Conservation (phyloP, 1,284 basidiomycete genomes). For the Malassezia furfur region DNA sequence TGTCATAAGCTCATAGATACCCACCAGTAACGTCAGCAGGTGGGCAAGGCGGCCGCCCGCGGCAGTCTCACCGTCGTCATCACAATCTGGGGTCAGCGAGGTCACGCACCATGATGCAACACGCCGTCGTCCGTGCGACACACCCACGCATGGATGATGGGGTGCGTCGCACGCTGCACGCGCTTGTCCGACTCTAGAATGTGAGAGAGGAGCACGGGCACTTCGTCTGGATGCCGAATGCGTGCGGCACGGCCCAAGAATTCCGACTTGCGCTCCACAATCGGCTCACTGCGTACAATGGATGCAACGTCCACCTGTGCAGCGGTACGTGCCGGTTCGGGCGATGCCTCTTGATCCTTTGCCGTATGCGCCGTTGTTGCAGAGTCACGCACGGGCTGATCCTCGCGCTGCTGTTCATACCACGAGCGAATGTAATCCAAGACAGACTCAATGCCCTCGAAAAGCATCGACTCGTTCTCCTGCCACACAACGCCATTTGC, state of each 20-base stretch:
- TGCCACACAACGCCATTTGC: constrained; percentile 14
- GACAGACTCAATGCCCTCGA: constrained; percentile 47
- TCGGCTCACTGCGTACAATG: constrained; percentile 29
- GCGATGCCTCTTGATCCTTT: background rate
- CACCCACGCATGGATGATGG: constrained; percentile 46
- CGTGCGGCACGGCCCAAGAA: constrained; percentile 45
- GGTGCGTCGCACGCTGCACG: constrained; percentile 42
- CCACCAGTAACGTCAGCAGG: constrained; percentile 36
- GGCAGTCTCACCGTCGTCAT: constrained; percentile 47
- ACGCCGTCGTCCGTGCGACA: constrained; percentile 30
- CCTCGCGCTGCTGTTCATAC: constrained; percentile 20
- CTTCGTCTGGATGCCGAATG: constrained; percentile 34
- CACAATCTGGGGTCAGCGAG: constrained; percentile 25
- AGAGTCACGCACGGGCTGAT: background rate
- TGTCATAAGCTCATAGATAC: constrained; percentile 4
- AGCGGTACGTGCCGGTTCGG: background rate
- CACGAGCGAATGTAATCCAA: constrained; percentile 34
- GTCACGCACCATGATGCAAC: constrained; percentile 27
- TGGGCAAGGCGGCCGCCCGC: constrained; percentile 48
- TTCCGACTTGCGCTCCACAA: constrained; percentile 46
- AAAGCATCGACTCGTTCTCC: constrained; percentile 30
- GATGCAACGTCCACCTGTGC: background rate
- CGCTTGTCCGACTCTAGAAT: constrained; percentile 30
- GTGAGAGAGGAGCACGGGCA: constrained; percentile 27
- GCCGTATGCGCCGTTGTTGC: no score